phyloP scores from a whole-genome alignment of 2,329 filamentous ascomycete genomes.

The Stagonosporopsis chrysanthemi region DNA sequence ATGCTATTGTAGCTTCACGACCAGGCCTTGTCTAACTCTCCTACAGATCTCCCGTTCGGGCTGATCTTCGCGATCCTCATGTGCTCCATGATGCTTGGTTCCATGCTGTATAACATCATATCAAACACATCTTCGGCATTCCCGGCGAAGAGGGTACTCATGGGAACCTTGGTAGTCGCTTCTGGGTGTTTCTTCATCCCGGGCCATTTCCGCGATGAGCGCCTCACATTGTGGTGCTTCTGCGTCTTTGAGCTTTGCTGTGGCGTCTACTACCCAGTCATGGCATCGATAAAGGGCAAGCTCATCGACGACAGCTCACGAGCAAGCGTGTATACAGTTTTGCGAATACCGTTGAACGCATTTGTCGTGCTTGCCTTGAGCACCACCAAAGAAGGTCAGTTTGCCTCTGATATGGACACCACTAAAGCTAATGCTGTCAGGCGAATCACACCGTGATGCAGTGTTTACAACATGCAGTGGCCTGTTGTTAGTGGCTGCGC shows the following conservation, averaged over 20 bases:
- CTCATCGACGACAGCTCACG: slow-evolving; percentile 63
- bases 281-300: slow-evolving; percentile 62
- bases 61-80: slow-evolving; percentile 67
- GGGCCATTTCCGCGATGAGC: slow-evolving; percentile 52
- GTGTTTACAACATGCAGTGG: slow-evolving; percentile 43
- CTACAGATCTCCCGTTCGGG: slow-evolving; percentile 53
- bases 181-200: slow-evolving; percentile 43
- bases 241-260: slow-evolving; percentile 65
- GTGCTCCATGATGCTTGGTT: slow-evolving; percentile 67
- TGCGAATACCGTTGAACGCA: slow-evolving; percentile 65
- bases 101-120: slow-evolving; percentile 59
- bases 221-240: slow-evolving; percentile 64
- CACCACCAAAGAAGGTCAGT: slow-evolving; percentile 42
- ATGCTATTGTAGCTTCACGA: slow-evolving; percentile 3
- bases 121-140: slow-evolving; percentile 31
- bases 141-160: slow-evolving; percentile 40
- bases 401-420: not conserved
- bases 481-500: slow-evolving; percentile 36
- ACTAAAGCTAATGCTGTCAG: slow-evolving; percentile 25
- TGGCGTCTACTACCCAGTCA: slow-evolving; percentile 65
- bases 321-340: slow-evolving; percentile 63
- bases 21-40: slow-evolving; percentile 10
- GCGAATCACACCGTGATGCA: slow-evolving; percentile 40
- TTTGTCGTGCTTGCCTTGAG: slow-evolving; percentile 46
- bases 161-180: slow-evolving; percentile 35